Conservation (phyloP, 2,329 filamentous ascomycete genomes). For the Acrodontium crateriforme region DNA sequence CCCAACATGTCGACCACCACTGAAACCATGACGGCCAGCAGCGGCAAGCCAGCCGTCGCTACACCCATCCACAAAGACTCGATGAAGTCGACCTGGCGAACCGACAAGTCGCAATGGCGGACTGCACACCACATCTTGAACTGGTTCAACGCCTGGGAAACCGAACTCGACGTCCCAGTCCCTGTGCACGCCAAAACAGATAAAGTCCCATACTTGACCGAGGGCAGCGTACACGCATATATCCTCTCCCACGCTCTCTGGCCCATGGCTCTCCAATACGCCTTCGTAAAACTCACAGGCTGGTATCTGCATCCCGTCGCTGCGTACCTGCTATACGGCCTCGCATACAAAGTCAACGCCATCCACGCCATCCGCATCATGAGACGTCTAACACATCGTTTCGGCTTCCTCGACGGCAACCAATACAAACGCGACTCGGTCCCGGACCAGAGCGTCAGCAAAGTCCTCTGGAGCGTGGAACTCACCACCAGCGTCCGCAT, state of each 20-base stretch:
- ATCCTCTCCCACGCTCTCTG: conserved; percentile 26
- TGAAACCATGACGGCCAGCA: too few relatives aligned
- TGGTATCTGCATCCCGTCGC: conserved; percentile 18
- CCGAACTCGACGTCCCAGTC: conserved; percentile 15
- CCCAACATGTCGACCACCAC: too few relatives aligned
- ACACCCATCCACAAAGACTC: too few relatives aligned
- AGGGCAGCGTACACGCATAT: conserved; percentile 27
- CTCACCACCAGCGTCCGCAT: conserved; percentile 6
- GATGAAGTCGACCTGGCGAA: background rate
- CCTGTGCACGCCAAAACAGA: conserved; percentile 30
- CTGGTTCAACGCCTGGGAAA: background rate
- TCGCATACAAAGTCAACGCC: conserved; percentile 28
- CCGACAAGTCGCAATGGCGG: background rate
- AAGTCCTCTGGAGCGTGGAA: background rate
- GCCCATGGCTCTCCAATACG: conserved; percentile 28
- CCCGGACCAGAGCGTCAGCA: conserved; percentile 18
- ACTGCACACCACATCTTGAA: background rate
- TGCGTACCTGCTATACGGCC: conserved; percentile 25
- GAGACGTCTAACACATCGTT: conserved; percentile 24
- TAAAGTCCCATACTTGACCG: conserved; percentile 26
- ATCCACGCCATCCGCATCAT: conserved; percentile 28
- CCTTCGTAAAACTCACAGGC: too few relatives aligned
- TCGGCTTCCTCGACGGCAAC: conserved; percentile 33
- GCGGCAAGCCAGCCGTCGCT: too few relatives aligned
- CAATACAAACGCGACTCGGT: conserved; percentile 31